Evolutionary conservation across 1,139 yeast genomes (phyloP).

Genomic region (Debaryomycetaceae sp.): DNA sequence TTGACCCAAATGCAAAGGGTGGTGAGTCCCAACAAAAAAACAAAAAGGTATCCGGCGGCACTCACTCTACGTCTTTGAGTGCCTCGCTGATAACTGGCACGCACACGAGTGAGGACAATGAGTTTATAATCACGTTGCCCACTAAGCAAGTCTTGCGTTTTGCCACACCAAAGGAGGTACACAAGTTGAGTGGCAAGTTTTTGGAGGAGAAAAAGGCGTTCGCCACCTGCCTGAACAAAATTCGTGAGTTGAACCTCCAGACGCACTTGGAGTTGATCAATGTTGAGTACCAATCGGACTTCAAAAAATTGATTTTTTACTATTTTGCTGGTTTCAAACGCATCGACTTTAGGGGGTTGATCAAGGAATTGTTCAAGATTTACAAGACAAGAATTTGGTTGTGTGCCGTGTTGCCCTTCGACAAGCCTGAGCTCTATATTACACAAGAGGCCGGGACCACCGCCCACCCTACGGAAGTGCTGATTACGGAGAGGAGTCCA

Average conservation of each 20-base stretch:
- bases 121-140: slow-evolving; percentile 43
- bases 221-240: slow-evolving; percentile 40
- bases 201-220: slow-evolving; percentile 46
- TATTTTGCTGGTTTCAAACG: slow-evolving; percentile 74
- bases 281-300: slow-evolving; percentile 94
- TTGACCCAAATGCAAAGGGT: slow-evolving; percentile 10
- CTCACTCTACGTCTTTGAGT: slow-evolving; percentile 33
- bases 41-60: slow-evolving; percentile 26
- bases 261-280: slow-evolving; percentile 48
- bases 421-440: slow-evolving; percentile 29
- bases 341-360: slow-evolving; percentile 88
- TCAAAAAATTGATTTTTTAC: slow-evolving; percentile 88
- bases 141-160: slow-evolving; percentile 47
- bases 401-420: slow-evolving; percentile 67
- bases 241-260: slow-evolving; percentile 39
- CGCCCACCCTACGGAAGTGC: slow-evolving; percentile 9
- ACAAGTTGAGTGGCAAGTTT: slow-evolving; percentile 40
- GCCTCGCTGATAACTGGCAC: slow-evolving; percentile 38
- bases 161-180: slow-evolving; percentile 46
- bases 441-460: slow-evolving; percentile 8
- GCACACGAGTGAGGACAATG: slow-evolving; percentile 42
- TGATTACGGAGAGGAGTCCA: slow-evolving; percentile 22
- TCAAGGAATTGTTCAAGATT: slow-evolving; percentile 85
- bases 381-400: slow-evolving; percentile 97
- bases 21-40: slow-evolving; percentile 11